Evolutionary conservation across 75 land plant species (phyloP).

Genomic region (Sequoia sempervirens): DNA sequence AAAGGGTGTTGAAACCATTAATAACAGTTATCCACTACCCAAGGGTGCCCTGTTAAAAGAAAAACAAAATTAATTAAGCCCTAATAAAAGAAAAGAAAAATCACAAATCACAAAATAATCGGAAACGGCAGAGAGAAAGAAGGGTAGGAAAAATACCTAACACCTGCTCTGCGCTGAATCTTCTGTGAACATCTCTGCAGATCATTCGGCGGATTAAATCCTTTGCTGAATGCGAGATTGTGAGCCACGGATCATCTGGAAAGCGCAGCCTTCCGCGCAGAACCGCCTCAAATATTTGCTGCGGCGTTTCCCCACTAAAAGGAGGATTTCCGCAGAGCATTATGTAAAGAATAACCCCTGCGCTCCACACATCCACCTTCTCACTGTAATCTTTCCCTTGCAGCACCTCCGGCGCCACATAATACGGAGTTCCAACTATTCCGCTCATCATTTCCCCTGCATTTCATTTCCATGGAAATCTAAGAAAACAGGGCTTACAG

Average conservation of each 20-base stretch:
- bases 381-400: constrained; percentile 48
- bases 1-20: not conserved
- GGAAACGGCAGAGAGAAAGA: no score
- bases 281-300: constrained; percentile 60
- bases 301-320: constrained; percentile 61
- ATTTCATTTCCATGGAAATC: not conserved
- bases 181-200: constrained; percentile 40
- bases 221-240: constrained; percentile 48
- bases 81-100: not conserved
- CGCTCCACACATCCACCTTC: constrained; percentile 80
- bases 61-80: not conserved
- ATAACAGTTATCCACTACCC: not conserved
- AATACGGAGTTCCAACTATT: constrained; percentile 41
- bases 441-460: constrained; percentile 31
- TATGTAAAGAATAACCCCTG: constrained; percentile 57
- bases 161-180: constrained; percentile 66
- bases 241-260: constrained; percentile 38
- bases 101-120: not conserved
- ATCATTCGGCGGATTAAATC: constrained; percentile 64
- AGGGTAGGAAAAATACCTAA: constrained; percentile 23
- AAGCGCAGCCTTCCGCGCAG: constrained; percentile 53
- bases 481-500: not conserved
- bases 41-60: not conserved
- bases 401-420: constrained; percentile 46
- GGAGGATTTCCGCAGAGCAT: constrained; percentile 63